Base-by-base conservation (phyloP, 2,329 filamentous ascomycete genomes). In the Trichoderma oligosporum region DNA sequence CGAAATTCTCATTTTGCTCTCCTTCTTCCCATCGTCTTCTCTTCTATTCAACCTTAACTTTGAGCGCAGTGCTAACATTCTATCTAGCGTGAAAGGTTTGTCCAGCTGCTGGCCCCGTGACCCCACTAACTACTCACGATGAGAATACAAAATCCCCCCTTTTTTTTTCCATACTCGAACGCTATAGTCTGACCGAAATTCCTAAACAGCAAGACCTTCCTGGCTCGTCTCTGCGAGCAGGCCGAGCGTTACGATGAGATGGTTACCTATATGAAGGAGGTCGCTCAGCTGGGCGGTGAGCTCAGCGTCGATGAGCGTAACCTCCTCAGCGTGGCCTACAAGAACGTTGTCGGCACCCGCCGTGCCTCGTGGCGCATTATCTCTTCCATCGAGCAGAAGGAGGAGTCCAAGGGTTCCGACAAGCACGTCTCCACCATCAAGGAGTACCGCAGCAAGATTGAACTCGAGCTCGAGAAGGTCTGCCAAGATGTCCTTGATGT, bases 221-320 rank as follows among this genome's bases (percentile, higher is more conserved):
- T 97, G 78, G 94, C 94, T 78, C 88, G 94, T 82, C 91, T 99
- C 76, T 97, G 94, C 84, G 94, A 97, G 89, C 94, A 99, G 87
- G 94, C 94, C 76, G 94, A 97, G 85, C 93, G 93, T 75, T 99
- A 99, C 81, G 93, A 99, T 93, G 94, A 97, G 82, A 97, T 97
- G 93, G 93, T 97, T 70, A 91, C 87, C 74, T 97, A 93, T 83
- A 97, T 97, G 94, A 97, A 97, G 90, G 91, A 97, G 88, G 93
- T 97, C 71, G 93, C 93, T 78, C 95, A 96, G 81, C 76, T 87
- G 68, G 84, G 82, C 67, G 82, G 83, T 70, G 89, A 92, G 78
- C 87, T 93, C 71, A 87, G 86, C 65, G 93, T 97, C 69, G 93
- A 97, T 77, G 94, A 99, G 87, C 91, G 93, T 78, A 97, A 97